Base-by-base conservation (phyloP, 257 asterid species). In the Cordia subcordata region DNA sequence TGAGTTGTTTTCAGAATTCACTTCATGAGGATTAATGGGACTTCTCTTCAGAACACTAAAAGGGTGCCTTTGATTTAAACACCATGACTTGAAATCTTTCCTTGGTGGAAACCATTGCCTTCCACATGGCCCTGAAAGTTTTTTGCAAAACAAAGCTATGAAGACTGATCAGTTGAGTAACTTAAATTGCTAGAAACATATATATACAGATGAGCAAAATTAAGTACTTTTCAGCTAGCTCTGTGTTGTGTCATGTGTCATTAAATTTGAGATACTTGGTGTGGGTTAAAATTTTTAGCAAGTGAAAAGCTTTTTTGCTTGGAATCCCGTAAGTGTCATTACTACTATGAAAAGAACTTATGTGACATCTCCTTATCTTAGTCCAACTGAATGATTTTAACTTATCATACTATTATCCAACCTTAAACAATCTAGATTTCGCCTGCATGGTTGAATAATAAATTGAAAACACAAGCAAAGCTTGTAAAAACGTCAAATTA, bases 51-150 rank as follows among this genome's bases (percentile, higher is more conserved):
- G 12, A 39, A 5, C 47, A 42, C 47, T 42, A 3, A 8, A 42
- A 42, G 15, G 47, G 47, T 42, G 47, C 47, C 10, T 42, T 42
- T 42, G 51, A 44, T 50, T 38, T 49, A 39, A n/a, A 14, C 15
- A 58, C 22, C 42, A 32, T 18, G 42, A 35, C 37, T 44, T 33
- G 21, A 63, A 68, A 45, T 64, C 55, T 66, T 72, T 64, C 67
- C 56, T 68, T 72, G 63, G 55, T 57, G 66, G 66, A 77, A 75
- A 63, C 76, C 77, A 67, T 66, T 65, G 72, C 77, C 67, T 68
- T 55, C 75, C 54, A 37, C 44, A 49, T 61, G 71, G 68, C 66
- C 80, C 82, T 73, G 77, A 20, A 60, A 70, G 39, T 68, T 60
- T 63, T 52, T 74, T 38, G 62, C 71, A 72, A 49, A 60, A 60